phyloP scores from a whole-genome alignment of 768 basidiomycete genomes.

The Lentinula guzmanii region DNA sequence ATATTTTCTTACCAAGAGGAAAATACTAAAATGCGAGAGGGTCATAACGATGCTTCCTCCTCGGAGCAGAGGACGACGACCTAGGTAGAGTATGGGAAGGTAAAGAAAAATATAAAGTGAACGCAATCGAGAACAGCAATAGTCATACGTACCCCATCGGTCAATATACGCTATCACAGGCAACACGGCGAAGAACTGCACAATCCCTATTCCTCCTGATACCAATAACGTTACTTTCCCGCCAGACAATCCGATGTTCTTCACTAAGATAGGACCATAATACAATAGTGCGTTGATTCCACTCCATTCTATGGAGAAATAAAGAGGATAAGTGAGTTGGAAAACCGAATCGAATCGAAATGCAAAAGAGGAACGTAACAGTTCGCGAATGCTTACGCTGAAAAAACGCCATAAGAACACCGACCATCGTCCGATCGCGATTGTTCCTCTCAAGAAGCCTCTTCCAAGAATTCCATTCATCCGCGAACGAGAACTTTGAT shows the following conservation, averaged over 20 bases:
- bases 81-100: conserved; percentile 15
- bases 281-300: conserved; percentile 83
- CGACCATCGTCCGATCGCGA: conserved; percentile 59
- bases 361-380: conserved; percentile 15
- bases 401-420: conserved; percentile 74
- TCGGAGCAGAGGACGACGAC: conserved; percentile 60
- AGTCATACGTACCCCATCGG: conserved; percentile 37
- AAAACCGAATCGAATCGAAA: conserved; percentile 14
- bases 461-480: conserved; percentile 45
- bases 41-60: conserved; percentile 63
- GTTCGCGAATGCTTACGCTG: conserved; percentile 44
- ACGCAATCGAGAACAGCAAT: not conserved
- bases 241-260: conserved; percentile 55
- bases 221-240: conserved; percentile 58
- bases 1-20: conserved; percentile 43
- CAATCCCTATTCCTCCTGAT: conserved; percentile 73
- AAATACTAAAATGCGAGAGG: conserved; percentile 57
- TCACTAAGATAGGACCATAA: conserved; percentile 72
- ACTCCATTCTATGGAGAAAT: conserved; percentile 61
- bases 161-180: conserved; percentile 74
- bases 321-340: not conserved
- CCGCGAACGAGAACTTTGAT: conserved; percentile 11
- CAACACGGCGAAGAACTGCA: conserved; percentile 70
- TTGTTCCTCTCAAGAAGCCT: conserved; percentile 50
- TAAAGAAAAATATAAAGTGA: not conserved